Conservation (phyloP, 768 basidiomycete species). For the Leucocoprinus birnbaumii region DNA sequence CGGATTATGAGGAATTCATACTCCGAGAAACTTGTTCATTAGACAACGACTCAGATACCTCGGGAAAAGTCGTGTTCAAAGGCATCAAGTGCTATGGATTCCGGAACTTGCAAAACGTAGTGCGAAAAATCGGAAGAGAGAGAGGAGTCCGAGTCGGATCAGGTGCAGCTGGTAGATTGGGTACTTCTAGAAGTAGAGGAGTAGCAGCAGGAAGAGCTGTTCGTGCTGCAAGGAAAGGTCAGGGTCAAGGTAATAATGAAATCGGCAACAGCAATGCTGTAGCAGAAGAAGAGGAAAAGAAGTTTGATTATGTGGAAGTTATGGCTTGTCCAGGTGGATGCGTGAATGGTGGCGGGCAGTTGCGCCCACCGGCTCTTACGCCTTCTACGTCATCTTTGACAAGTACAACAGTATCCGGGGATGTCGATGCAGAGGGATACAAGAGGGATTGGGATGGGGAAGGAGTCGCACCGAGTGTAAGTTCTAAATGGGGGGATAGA, state of each 20-base stretch:
- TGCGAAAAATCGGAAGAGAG: slow-evolving; percentile 88
- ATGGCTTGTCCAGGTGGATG: slow-evolving; percentile 99
- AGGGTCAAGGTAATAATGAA: slow-evolving; percentile 22
- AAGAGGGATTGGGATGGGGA: slow-evolving; percentile 56
- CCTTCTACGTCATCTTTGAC: neutral
- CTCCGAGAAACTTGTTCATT: slow-evolving; percentile 25
- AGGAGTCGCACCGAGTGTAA: slow-evolving; percentile 45
- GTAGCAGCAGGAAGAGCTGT: neutral
- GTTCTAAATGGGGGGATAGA: slow-evolving; percentile 76
- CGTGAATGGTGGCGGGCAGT: slow-evolving; percentile 95
- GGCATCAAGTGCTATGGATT: slow-evolving; percentile 98
- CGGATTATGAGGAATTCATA: slow-evolving; percentile 75
- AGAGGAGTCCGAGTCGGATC: slow-evolving; percentile 68
- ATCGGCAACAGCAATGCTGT: slow-evolving; percentile 4
- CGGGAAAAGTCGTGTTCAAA: slow-evolving; percentile 73
- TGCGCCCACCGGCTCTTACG: slow-evolving; percentile 25
- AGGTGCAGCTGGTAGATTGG: slow-evolving; percentile 30
- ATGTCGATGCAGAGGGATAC: slow-evolving; percentile 63
- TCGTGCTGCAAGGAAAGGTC: slow-evolving; percentile 25
- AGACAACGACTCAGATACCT: slow-evolving; percentile 20
- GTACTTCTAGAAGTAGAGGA: slow-evolving; percentile 16
- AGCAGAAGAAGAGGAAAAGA: slow-evolving; percentile 29
- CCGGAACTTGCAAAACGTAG: slow-evolving; percentile 94
- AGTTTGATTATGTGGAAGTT: slow-evolving; percentile 92
- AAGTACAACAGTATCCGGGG: neutral